Evolutionary conservation across 805 yeast species (phyloP).

Genomic region (Komagataella phaffii): DNA sequence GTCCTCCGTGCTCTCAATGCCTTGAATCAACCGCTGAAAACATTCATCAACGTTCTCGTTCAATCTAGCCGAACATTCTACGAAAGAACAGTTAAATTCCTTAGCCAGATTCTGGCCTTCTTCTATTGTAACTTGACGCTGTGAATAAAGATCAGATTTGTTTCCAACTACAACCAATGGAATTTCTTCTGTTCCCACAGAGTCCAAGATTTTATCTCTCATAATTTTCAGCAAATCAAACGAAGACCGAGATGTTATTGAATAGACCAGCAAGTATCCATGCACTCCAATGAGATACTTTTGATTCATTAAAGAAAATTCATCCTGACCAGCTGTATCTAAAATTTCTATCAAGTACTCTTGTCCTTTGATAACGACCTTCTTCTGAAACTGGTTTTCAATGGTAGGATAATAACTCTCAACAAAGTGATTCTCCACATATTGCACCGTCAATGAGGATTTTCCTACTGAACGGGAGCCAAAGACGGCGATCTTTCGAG

Average conservation of each 20-base stretch:
- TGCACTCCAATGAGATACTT: slow-evolving; percentile 71
- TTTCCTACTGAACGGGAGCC: slow-evolving; percentile 86
- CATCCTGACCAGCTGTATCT: slow-evolving; percentile 93
- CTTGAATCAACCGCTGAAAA: slow-evolving; percentile 44
- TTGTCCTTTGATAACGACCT: slow-evolving; percentile 53
- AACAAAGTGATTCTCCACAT: slow-evolving; percentile 78
- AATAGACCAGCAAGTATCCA: slow-evolving; percentile 73
- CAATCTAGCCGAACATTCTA: slow-evolving; percentile 36
- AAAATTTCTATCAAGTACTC: slow-evolving; percentile 73
- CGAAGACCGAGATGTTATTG: slow-evolving; percentile 65
- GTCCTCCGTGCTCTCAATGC: slow-evolving; percentile 51
- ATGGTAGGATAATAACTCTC: slow-evolving; percentile 88
- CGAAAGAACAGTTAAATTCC: slow-evolving; percentile 28
- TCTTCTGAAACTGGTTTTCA: slow-evolving; percentile 71
- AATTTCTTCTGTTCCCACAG: slow-evolving; percentile 33
- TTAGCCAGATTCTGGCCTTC: slow-evolving; percentile 35
- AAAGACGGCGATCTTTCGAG: slow-evolving; percentile 72
- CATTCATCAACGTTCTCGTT: slow-evolving; percentile 32
- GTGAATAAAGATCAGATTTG: slow-evolving; percentile 40
- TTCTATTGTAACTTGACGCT: slow-evolving; percentile 38
- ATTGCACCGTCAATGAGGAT: slow-evolving; percentile 74
- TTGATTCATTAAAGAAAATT: slow-evolving; percentile 67
- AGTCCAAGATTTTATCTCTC: slow-evolving; percentile 72
- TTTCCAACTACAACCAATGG: slow-evolving; percentile 37
- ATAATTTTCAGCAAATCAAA: slow-evolving; percentile 67